These are phyloP conservation scores for Triticum timopheevii DNA, from an alignment of 176 grass and related monocot genomes.

Conservation along the genomic window DNA sequence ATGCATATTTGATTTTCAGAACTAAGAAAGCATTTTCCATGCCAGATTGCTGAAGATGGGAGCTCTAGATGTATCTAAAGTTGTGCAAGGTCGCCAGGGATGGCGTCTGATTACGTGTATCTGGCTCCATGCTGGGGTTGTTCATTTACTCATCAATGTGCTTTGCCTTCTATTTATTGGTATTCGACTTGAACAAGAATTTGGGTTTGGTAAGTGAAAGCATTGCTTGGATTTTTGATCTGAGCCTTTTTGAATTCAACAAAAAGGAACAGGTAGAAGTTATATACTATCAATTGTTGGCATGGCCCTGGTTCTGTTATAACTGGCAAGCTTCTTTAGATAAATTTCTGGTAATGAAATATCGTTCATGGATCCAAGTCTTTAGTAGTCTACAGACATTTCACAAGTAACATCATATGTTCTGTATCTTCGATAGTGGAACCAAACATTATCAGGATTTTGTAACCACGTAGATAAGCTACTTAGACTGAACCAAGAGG, in stretches of 20 bases:
- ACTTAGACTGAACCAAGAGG: background rate
- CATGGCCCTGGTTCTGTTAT: background rate
- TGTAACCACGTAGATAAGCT: background rate
- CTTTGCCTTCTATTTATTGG: slow-evolving; percentile 73
- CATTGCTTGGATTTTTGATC: background rate
- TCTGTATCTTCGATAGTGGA: background rate
- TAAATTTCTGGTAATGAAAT: background rate
- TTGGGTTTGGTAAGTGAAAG: slow-evolving; percentile 59
- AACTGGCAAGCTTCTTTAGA: background rate
- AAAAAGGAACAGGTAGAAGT: background rate
- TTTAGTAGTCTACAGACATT: background rate
- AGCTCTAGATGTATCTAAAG: slow-evolving; percentile 59
- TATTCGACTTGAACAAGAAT: slow-evolving; percentile 82
- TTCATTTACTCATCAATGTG: slow-evolving; percentile 85
- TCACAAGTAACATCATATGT: background rate
- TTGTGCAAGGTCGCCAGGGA: slow-evolving; percentile 59
- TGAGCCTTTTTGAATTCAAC: background rate
- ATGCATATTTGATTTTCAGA: background rate
- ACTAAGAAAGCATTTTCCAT: background rate
- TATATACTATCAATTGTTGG: background rate
- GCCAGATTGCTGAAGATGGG: slow-evolving; percentile 86
- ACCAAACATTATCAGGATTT: background rate
- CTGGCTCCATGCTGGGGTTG: slow-evolving; percentile 81
- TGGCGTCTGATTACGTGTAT: slow-evolving; percentile 80
- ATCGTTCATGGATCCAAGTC: background rate